Conservation (phyloP, 148 eudicot genomes). For the Silene latifolia region DNA sequence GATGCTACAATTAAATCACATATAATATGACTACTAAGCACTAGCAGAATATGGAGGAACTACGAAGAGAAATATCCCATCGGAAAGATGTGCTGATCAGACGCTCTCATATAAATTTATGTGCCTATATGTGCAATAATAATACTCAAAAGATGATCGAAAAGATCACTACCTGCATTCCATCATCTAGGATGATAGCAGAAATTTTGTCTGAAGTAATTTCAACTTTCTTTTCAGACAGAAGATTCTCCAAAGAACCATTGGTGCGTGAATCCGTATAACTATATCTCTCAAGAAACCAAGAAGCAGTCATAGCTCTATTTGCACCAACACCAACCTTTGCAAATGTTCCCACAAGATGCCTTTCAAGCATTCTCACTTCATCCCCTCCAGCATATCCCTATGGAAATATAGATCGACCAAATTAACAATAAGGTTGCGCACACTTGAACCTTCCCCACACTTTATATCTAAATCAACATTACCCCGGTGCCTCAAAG, state of each 20-base stretch:
- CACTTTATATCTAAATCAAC: no score
- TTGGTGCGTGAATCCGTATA: constrained; percentile 25
- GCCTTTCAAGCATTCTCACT: constrained; percentile 87
- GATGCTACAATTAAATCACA: not conserved
- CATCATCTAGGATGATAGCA: constrained; percentile 80
- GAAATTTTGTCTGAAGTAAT: constrained; percentile 39
- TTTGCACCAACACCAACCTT: constrained; percentile 81
- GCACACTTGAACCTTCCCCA: not conserved
- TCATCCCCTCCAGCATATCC: constrained; percentile 97
- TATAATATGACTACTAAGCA: no score
- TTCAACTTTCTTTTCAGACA: constrained; percentile 27
- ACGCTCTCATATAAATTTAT: no score
- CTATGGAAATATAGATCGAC: constrained; percentile 28
- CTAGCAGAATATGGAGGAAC: not conserved
- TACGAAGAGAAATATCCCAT: not conserved
- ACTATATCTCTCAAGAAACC: constrained; percentile 54
- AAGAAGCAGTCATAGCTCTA: constrained; percentile 60
- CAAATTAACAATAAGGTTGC: not conserved
- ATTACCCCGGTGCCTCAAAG: not conserved
- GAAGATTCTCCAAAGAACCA: constrained; percentile 24
- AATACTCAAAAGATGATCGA: not conserved
- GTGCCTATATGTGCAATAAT: no score
- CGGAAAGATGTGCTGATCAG: not conserved
- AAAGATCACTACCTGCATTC: constrained; percentile 72
- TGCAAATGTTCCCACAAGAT: constrained; percentile 60